Evolutionary conservation across 768 basidiomycete genomes (phyloP).

Genomic region (Podaxis sp.): DNA sequence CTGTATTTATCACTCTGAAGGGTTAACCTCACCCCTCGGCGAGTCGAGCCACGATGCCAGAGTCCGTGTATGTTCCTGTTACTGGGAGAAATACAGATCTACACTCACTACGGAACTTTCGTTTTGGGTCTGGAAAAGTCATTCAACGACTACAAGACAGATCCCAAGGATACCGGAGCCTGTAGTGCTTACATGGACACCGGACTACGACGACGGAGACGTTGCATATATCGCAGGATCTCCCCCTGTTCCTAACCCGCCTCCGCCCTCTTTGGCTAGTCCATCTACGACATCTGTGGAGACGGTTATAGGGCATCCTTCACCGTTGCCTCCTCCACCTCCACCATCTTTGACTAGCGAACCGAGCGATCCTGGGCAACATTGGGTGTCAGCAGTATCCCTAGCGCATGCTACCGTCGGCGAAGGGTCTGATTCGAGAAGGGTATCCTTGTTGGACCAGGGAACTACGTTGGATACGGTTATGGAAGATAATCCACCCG

Average conservation of each 20-base stretch:
- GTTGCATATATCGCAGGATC: constrained; percentile 10
- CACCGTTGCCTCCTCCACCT: background rate
- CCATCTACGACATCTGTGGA: background rate
- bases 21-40: background rate
- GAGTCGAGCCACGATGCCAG: background rate
- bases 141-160: background rate
- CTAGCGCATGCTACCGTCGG: constrained; percentile 6
- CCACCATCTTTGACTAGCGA: background rate
- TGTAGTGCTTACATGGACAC: constrained; percentile 5
- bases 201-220: constrained; percentile 7
- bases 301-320: background rate
- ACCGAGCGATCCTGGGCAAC: background rate
- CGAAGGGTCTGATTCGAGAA: constrained; percentile 4
- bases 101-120: background rate
- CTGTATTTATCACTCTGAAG: background rate
- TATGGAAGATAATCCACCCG: background rate
- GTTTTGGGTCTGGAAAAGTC: background rate
- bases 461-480: background rate
- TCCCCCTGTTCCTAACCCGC: background rate
- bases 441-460: constrained; percentile 3
- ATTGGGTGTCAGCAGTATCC: background rate
- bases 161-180: constrained; percentile 10
- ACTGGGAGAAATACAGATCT: background rate
- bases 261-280: background rate
- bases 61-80: background rate